Evolutionary conservation across 441 rosid genomes (phyloP).

Genomic region (Bruguiera hainesii): DNA sequence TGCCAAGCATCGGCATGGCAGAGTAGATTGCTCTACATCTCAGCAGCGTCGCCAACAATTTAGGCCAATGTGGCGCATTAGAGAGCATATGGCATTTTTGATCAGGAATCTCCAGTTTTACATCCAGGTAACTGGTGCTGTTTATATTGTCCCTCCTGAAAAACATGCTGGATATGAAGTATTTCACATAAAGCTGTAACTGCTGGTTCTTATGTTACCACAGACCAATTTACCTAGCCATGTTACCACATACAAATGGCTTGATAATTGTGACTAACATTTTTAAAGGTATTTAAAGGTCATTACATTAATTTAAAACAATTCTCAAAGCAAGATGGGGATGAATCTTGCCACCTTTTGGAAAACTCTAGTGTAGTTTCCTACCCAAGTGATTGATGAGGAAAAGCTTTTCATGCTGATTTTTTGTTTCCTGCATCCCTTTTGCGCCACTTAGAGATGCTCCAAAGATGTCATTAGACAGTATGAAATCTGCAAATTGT

Average conservation of each 20-base stretch:
- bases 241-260: too few species aligned
- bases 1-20: slow-evolving; percentile 61
- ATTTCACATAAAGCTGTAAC: background rate
- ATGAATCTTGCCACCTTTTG: too few species aligned
- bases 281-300: too few species aligned
- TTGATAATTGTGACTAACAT: too few species aligned
- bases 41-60: slow-evolving; percentile 74
- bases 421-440: background rate
- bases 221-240: too few species aligned
- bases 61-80: slow-evolving; percentile 92
- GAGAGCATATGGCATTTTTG: slow-evolving; percentile 98
- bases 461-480: too few species aligned
- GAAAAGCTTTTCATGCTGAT: background rate
- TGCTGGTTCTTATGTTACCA: too few species aligned
- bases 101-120: slow-evolving; percentile 96
- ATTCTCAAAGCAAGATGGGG: too few species aligned
- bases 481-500: background rate
- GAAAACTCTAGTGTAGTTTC: too few species aligned
- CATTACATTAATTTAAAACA: too few species aligned
- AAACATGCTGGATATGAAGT: background rate
- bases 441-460: too few species aligned
- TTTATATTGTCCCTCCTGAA: background rate
- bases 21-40: slow-evolving; percentile 44
- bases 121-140: slow-evolving; percentile 63
- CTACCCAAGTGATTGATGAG: background rate